A percentile compares a stretch with the other conserved stretches of the same genome.
These are phyloP conservation scores for Botrytis squamosa DNA, from an alignment of 2,329 filamentous ascomycete genomes.

Conservation along the genomic window DNA sequence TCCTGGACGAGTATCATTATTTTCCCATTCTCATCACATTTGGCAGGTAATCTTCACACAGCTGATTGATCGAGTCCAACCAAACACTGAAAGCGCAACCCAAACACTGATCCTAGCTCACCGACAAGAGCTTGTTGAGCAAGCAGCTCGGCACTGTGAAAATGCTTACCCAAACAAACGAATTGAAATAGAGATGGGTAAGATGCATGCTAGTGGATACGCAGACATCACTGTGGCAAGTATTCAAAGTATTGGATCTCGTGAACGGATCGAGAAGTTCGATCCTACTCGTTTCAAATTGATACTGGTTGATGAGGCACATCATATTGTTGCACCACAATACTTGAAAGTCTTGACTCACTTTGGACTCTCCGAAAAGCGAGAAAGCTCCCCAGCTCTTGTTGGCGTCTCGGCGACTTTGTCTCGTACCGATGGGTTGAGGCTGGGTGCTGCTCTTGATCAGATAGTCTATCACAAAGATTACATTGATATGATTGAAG, in stretches of 20 bases:
- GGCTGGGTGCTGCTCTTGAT: constrained; percentile 81
- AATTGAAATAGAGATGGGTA: constrained; percentile 91
- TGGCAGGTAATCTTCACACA: constrained; percentile 89
- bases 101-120: constrained; percentile 92
- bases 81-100: constrained; percentile 55
- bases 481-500: constrained; percentile 77
- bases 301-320: constrained; percentile 90
- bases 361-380: constrained; percentile 65
- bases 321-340: constrained; percentile 85
- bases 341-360: constrained; percentile 77
- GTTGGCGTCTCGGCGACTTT: constrained; percentile 87
- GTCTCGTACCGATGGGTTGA: constrained; percentile 77
- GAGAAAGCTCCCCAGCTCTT: constrained; percentile 58
- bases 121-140: constrained; percentile 88
- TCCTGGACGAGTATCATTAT: neutral
- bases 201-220: constrained; percentile 67
- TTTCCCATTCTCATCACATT: constrained; percentile 2
- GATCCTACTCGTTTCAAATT: constrained; percentile 80
- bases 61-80: constrained; percentile 73
- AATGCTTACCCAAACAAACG: constrained; percentile 75
- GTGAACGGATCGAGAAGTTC: constrained; percentile 77
- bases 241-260: constrained; percentile 77
- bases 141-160: constrained; percentile 82
- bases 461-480: constrained; percentile 95
- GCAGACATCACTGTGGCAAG: constrained; percentile 96